These are phyloP conservation scores for Aspergillus olivimuriae DNA, from an alignment of 495 filamentous ascomycete species.

Conservation along the genomic window DNA sequence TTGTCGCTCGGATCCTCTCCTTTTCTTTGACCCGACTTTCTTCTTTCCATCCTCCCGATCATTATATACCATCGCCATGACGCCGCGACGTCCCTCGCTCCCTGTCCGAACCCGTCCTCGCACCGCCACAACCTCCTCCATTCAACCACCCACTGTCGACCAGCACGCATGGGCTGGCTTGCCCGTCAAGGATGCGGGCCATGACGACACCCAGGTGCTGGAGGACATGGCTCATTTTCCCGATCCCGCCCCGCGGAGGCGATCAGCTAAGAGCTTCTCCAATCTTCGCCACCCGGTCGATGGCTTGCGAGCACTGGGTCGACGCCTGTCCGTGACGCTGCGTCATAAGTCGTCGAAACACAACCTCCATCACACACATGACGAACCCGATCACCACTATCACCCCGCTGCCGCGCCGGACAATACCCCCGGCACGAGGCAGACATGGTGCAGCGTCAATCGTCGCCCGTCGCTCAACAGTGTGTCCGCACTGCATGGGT, in stretches of 20 bases:
- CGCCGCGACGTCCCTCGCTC: constrained; percentile 35
- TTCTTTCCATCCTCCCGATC: too few relatives aligned
- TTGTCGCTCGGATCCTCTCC: too few relatives aligned
- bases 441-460: constrained; percentile 29
- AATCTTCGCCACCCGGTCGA: constrained; percentile 39
- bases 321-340: constrained; percentile 39
- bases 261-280: constrained; percentile 41
- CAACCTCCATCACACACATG: constrained; percentile 11
- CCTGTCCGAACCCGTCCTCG: constrained; percentile 31
- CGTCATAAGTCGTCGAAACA: constrained; percentile 37
- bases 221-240: constrained; percentile 35
- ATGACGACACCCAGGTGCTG: constrained; percentile 22
- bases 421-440: constrained; percentile 11
- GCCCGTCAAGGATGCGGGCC: constrained; percentile 20
- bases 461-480: constrained; percentile 35
- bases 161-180: constrained; percentile 25
- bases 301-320: constrained; percentile 38
- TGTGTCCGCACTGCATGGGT: constrained; percentile 32
- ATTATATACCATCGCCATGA: constrained; percentile 22
- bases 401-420: constrained; percentile 13
- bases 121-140: constrained; percentile 22
- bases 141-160: constrained; percentile 15
- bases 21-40: too few relatives aligned
- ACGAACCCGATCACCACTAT: constrained; percentile 11
- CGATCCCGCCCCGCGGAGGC: constrained; percentile 29